Evolutionary conservation across 768 basidiomycete species (phyloP), one percentile per base, ranked within the genome.

Genomic region (Lactifluus pinguis): DNA sequence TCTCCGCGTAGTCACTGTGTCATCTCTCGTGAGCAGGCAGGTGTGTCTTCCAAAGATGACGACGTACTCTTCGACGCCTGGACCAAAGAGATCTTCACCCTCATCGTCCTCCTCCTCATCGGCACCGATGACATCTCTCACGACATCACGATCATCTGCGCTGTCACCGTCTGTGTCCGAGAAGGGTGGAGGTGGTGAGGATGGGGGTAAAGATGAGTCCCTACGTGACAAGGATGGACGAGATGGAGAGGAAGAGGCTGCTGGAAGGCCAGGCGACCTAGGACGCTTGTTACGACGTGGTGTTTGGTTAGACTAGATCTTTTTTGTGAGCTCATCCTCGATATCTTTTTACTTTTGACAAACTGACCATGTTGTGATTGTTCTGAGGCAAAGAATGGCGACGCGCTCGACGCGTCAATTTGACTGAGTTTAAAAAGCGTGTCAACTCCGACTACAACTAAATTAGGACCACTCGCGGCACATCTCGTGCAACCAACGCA

Each of bases 81-180:
- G 84, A 38, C 80, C 89, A 72, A 95, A 98, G 47, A 99, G 82
- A 75, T 98, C 95, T 72, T 98, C 95, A 41, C 90, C 91, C 25
- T 90, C 88, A n/a, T 81, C 92, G 11, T 87, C 89, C 7, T 80
- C 92, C 11, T 80, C 92, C 10, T 87, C 90, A 7, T 79, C 82
- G 3, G 80, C 86, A 54, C 84, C 85, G n/a, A 84, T 84, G 14
- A 83, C 74, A 67, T 87, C 83, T 57, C 71, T 76, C 4, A 88
- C 78, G 1, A 79, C 83, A 65, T 88, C 85, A 10, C 82, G 80
- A 61, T 89, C 88, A 44, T 86, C 85, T 41, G 87, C 57, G 58
- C 82, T 85, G 25, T 92, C 92, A 57, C 61, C 61, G 2, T 94
- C 89, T 29, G 91, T 88, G 66, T 97, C 95, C 5, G 86, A 87